Evolutionary conservation across 1,284 basidiomycete genomes (phyloP), one percentile per base, ranked within the genome.

Genomic region (Fomitopsis schrenkii): DNA sequence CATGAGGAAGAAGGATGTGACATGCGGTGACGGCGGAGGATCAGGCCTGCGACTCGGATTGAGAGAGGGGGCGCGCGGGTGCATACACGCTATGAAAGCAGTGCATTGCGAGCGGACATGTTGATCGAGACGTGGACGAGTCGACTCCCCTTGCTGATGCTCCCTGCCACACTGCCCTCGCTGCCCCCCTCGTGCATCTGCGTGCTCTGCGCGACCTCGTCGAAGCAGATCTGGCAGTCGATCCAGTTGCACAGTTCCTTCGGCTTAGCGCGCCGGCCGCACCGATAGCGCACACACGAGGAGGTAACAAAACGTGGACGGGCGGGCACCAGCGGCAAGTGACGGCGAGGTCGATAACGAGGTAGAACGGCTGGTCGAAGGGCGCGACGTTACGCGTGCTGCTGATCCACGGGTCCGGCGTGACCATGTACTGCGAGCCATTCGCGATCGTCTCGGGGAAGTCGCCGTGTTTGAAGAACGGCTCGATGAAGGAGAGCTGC

Each of bases 351-450:
- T 91, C 83, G 71, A 94, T 75, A 73, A 91, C 89, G 28, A 94
- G 76, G 70, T 91, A 94, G 75, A 94, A 89, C 30, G 82, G 76
- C 76, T 93, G 87, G 75, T 95, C 93, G 71, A 95, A 95, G 5
- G 93, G 93, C 10, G 93, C 90, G 5, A 86, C 81, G 61, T 85
- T 87, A 5, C 62, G 66, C 44, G 80, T 79, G 50, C 83, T 81
- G 58, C 81, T 78, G 42, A 75, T 68, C 86, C 89, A 95, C 22
- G 88, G 91, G 69, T 94, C 84, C 55, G 77, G 67, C 56, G 92
- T 76, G 52, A 85, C 82, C 64, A 91, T 80, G 41, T 85, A 82
- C 22, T 85, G 79, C 3, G 84, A 83, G 5, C 86, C 89, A 72
- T 94, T 95, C 63, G 84, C 79, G 58, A 91, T 85, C 30, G 87